Conservation (phyloP, 495 filamentous ascomycete genomes). For the Aspergillus avenaceus region DNA sequence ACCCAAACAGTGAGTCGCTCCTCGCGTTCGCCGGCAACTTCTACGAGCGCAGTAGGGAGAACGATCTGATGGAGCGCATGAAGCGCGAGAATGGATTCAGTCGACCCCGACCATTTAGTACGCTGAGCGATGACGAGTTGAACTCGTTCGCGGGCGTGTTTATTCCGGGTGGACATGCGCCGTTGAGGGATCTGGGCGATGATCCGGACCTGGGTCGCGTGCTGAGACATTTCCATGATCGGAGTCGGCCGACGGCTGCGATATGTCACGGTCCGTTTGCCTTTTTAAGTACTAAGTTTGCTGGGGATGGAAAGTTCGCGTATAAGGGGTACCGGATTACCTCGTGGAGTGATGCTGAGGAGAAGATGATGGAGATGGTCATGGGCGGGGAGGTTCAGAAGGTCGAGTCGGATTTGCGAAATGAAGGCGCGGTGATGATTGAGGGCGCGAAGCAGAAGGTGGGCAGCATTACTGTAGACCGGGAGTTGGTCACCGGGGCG, state of each 20-base stretch:
- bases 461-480: constrained; percentile 22
- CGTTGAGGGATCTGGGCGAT: constrained; percentile 32
- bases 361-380: constrained; percentile 28
- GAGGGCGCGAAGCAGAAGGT: constrained; percentile 21
- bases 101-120: background rate
- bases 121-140: constrained; percentile 22
- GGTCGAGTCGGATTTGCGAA: constrained; percentile 20
- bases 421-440: constrained; percentile 27
- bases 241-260: constrained; percentile 31
- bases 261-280: constrained; percentile 44
- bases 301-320: background rate
- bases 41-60: constrained; percentile 35
- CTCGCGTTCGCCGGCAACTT: constrained; percentile 36
- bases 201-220: constrained; percentile 36
- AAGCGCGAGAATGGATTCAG: constrained; percentile 28
- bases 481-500: constrained; percentile 24
- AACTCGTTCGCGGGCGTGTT: constrained; percentile 31
- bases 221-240: constrained; percentile 28
- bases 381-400: constrained; percentile 29
- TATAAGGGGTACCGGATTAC: constrained; percentile 29
- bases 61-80: constrained; percentile 34
- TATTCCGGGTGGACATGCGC: constrained; percentile 41
- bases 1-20: constrained; percentile 33
- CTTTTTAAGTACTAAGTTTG: constrained; percentile 30
- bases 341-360: constrained; percentile 29